These are phyloP conservation scores for Magnusiomyces clavatus DNA, from an alignment of 1,139 yeast species.

Conservation along the genomic window DNA sequence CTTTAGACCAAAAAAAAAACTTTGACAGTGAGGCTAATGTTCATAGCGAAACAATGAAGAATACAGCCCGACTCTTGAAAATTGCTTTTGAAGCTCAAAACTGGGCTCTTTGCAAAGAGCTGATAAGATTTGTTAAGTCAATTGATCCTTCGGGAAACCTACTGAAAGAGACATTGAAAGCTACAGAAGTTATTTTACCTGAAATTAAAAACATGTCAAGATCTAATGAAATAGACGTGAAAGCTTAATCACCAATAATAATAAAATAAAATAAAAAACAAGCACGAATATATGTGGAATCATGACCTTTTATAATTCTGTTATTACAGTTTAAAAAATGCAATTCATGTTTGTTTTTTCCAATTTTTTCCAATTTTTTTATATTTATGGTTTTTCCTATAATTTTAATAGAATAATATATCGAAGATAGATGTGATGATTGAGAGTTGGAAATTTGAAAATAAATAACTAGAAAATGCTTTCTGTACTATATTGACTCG, in stretches of 20 bases:
- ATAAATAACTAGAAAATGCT: no score
- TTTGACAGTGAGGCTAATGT: slow-evolving; percentile 14
- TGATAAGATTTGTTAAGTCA: slow-evolving; percentile 35
- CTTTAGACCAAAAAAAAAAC: slow-evolving; percentile 18
- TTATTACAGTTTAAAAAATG: neutral
- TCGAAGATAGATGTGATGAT: neutral
- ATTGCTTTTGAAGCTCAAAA: slow-evolving; percentile 30
- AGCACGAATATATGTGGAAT: no score
- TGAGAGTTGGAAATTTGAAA: no score
- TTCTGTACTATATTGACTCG: no score
- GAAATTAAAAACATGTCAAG: neutral
- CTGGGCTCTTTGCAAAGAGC: slow-evolving; percentile 36
- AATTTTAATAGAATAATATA: neutral
- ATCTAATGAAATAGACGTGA: no score
- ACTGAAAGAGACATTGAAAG: slow-evolving; percentile 15
- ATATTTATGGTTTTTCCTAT: neutral
- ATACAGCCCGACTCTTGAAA: slow-evolving; percentile 28
- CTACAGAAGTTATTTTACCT: slow-evolving; percentile 6
- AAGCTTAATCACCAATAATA: no score
- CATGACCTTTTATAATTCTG: no score
- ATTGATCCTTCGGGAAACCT: slow-evolving; percentile 29
- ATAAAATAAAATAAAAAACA: no score
- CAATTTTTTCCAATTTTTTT: no score
- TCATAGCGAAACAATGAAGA: slow-evolving; percentile 14
- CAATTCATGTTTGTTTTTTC: neutral